Conservation (phyloP, 1,284 basidiomycete genomes). For the Vanrija pseudolonga region DNA sequence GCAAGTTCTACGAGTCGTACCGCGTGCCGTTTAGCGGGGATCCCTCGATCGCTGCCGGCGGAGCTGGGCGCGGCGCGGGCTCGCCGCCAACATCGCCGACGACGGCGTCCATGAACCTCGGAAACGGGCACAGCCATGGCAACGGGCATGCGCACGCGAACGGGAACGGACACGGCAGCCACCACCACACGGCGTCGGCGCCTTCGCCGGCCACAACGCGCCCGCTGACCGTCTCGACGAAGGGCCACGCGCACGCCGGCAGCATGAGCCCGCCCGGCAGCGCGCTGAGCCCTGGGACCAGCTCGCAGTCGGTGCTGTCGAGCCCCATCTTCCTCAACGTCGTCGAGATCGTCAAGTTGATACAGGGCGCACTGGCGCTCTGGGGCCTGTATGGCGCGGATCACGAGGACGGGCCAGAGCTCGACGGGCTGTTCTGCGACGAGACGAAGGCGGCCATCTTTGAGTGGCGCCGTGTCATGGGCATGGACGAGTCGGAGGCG, state of each 20-base stretch:
- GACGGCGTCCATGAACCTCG: neutral
- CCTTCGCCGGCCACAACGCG: neutral
- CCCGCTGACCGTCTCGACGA: too few relatives aligned
- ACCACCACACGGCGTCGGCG: neutral
- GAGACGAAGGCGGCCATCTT: constrained; percentile 44
- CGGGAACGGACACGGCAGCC: neutral
- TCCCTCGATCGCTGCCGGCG: neutral
- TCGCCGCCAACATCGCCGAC: constrained; percentile 32
- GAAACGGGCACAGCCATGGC: neutral
- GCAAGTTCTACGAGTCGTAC: constrained; percentile 44
- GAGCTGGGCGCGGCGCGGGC: constrained; percentile 3
- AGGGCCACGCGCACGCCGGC: too few relatives aligned
- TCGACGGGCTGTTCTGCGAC: constrained; percentile 46
- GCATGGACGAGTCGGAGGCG: constrained; percentile 39
- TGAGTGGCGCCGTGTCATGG: constrained; percentile 39
- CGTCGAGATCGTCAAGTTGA: constrained; percentile 40
- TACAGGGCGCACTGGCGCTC: constrained; percentile 36
- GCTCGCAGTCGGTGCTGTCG: constrained; percentile 4
- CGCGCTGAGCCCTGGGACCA: too few relatives aligned
- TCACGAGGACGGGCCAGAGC: constrained; percentile 19
- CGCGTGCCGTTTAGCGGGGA: constrained; percentile 19
- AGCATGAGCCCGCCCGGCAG: too few relatives aligned
- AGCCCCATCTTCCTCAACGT: constrained; percentile 36
- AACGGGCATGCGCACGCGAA: neutral
- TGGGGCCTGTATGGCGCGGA: constrained; percentile 35